These are phyloP conservation scores for Penicillium simplicissimum DNA, from an alignment of 495 filamentous ascomycete genomes.

Conservation along the genomic window DNA sequence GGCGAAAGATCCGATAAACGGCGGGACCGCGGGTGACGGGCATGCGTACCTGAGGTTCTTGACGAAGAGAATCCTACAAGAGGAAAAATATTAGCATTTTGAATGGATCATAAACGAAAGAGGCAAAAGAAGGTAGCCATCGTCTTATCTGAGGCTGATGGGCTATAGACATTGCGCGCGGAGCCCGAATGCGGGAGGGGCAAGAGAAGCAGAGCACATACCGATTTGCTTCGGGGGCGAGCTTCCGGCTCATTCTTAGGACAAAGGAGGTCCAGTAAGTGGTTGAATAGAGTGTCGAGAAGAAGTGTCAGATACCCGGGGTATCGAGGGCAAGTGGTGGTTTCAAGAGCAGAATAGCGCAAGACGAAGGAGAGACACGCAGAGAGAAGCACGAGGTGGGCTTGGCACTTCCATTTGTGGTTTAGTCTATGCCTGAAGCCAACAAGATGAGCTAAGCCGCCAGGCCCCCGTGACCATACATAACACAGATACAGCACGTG, in stretches of 20 bases:
- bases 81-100: slow-evolving; percentile 10
- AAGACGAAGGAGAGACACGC: slow-evolving; percentile 20
- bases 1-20: slow-evolving; percentile 4
- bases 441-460: slow-evolving; percentile 17
- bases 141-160: slow-evolving; percentile 12
- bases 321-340: slow-evolving; percentile 24
- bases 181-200: slow-evolving; percentile 32
- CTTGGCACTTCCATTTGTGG: slow-evolving; percentile 37
- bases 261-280: slow-evolving; percentile 13
- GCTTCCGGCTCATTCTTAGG: slow-evolving; percentile 64
- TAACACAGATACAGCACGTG: slow-evolving; percentile 18
- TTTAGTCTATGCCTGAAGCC: slow-evolving; percentile 25
- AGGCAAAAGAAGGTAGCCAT: not conserved
- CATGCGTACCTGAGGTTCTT: slow-evolving; percentile 86
- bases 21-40: slow-evolving; percentile 12
- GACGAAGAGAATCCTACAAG: slow-evolving; percentile 85
- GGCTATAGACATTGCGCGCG: slow-evolving; percentile 2
- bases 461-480: slow-evolving; percentile 9
- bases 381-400: slow-evolving; percentile 26
- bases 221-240: slow-evolving; percentile 96
- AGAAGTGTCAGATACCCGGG: slow-evolving; percentile 27
- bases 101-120: not conserved
- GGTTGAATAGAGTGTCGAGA: slow-evolving; percentile 16
- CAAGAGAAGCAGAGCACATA: slow-evolving; percentile 48
- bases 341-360: slow-evolving; percentile 19